Evolutionary conservation across 768 basidiomycete species (phyloP).

Genomic region (Coprinopsis strossmayeri): DNA sequence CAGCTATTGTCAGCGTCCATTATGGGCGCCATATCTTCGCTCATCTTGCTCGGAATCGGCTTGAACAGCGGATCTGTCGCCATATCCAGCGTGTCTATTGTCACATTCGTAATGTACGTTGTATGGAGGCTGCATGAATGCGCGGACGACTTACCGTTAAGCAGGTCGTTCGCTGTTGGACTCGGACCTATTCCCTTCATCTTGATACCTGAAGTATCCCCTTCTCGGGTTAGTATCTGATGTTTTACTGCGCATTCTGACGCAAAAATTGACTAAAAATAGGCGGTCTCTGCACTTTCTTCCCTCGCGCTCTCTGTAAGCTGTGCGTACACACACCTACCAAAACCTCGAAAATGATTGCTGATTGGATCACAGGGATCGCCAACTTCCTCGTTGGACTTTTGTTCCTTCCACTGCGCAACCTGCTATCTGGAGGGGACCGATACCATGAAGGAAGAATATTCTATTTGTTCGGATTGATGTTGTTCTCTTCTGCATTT

Average conservation of each 20-base stretch:
- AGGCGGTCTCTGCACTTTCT: slow-evolving; percentile 80
- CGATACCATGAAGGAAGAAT: slow-evolving; percentile 72
- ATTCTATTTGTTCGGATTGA: slow-evolving; percentile 75
- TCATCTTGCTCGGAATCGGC: slow-evolving; percentile 62
- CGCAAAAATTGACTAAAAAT: too few relatives aligned
- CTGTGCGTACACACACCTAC: slow-evolving; percentile 31
- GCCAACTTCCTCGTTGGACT: slow-evolving; percentile 83
- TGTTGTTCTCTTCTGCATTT: slow-evolving; percentile 38
- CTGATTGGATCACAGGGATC: slow-evolving; percentile 48
- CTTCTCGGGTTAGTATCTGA: slow-evolving; percentile 53
- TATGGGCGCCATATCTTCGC: slow-evolving; percentile 57
- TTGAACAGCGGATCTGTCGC: slow-evolving; percentile 54
- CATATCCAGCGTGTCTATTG: slow-evolving; percentile 66
- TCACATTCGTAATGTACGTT: slow-evolving; percentile 75
- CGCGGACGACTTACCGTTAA: neutral
- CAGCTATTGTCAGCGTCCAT: slow-evolving; percentile 63
- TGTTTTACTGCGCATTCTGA: too few relatives aligned
- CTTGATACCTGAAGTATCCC: slow-evolving; percentile 86
- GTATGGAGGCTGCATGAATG: neutral
- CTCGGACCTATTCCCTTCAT: slow-evolving; percentile 92
- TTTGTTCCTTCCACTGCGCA: slow-evolving; percentile 77
- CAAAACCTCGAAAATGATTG: neutral
- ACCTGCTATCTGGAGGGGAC: slow-evolving; percentile 59
- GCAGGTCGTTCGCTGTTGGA: slow-evolving; percentile 81
- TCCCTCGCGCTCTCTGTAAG: slow-evolving; percentile 69